Evolutionary conservation across 257 asterid species (phyloP).

Genomic region (Misopates orontium): DNA sequence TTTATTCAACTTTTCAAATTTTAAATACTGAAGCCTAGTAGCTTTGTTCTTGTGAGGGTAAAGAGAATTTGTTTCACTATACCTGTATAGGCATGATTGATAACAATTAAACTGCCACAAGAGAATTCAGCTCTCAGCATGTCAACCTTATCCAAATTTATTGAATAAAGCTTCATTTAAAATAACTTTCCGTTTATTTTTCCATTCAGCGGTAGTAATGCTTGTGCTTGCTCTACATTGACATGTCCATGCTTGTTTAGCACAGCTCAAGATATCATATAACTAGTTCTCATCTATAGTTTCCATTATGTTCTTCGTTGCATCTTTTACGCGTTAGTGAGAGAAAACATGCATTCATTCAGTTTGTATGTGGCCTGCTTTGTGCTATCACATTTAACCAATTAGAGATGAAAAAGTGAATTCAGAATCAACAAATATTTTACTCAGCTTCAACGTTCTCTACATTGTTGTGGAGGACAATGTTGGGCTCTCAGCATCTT

Average conservation of each 20-base stretch:
- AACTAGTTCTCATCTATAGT: background rate
- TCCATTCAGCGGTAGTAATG: background rate
- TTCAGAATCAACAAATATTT: constrained; percentile 14
- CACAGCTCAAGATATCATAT: background rate
- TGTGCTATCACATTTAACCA: background rate
- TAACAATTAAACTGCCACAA: background rate
- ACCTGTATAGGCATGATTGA: background rate
- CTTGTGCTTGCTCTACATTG: background rate
- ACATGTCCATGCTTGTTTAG: background rate
- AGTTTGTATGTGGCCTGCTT: background rate
- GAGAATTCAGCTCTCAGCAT: background rate
- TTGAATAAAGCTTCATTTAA: background rate
- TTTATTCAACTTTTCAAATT: background rate
- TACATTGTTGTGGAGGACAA: constrained; percentile 20
- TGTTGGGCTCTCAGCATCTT: constrained; percentile 11
- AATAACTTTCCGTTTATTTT: background rate
- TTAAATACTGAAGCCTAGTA: background rate
- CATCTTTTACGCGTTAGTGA: background rate
- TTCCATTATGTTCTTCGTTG: background rate
- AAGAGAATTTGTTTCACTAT: background rate
- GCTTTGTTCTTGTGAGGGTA: background rate
- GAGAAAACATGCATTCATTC: background rate
- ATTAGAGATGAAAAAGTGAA: constrained; percentile 1
- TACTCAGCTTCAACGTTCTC: constrained; percentile 1
- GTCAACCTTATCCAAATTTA: background rate